Conservation (phyloP, 2,329 filamentous ascomycete species). For the Chrysoporthe austroafricana region DNA sequence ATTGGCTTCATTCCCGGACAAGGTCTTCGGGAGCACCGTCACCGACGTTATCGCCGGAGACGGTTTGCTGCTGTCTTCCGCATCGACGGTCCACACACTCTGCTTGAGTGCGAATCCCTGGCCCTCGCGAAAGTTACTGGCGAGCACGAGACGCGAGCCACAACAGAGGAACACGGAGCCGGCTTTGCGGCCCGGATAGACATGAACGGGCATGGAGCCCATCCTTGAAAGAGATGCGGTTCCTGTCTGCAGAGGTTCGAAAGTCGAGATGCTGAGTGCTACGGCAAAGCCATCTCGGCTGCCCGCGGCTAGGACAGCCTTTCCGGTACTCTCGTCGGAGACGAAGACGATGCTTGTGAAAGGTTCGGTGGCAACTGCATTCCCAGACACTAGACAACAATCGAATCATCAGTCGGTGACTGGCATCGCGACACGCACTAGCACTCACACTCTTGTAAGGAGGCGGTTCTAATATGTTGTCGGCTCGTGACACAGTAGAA, state of each 20-base stretch:
- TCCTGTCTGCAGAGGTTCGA: constrained; percentile 29
- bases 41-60: constrained; percentile 55
- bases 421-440: background rate
- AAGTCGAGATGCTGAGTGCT: constrained; percentile 38
- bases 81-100: constrained; percentile 57
- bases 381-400: background rate
- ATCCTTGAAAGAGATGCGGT: constrained; percentile 32
- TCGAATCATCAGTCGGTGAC: background rate
- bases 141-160: constrained; percentile 50
- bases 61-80: constrained; percentile 48
- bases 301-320: constrained; percentile 46
- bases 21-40: constrained; percentile 45
- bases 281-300: constrained; percentile 58
- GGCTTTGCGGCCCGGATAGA: constrained; percentile 27
- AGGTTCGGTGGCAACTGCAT: constrained; percentile 30
- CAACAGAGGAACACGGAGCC: constrained; percentile 50
- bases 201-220: constrained; percentile 37
- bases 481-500: constrained; percentile 18
- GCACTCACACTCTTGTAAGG: constrained; percentile 25
- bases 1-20: constrained; percentile 45
- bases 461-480: constrained; percentile 2
- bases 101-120: constrained; percentile 46
- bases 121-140: constrained; percentile 42
- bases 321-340: constrained; percentile 33
- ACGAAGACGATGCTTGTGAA: constrained; percentile 51